phyloP scores from a whole-genome alignment of 257 asterid genomes.

The Ophiorrhiza pumila region DNA sequence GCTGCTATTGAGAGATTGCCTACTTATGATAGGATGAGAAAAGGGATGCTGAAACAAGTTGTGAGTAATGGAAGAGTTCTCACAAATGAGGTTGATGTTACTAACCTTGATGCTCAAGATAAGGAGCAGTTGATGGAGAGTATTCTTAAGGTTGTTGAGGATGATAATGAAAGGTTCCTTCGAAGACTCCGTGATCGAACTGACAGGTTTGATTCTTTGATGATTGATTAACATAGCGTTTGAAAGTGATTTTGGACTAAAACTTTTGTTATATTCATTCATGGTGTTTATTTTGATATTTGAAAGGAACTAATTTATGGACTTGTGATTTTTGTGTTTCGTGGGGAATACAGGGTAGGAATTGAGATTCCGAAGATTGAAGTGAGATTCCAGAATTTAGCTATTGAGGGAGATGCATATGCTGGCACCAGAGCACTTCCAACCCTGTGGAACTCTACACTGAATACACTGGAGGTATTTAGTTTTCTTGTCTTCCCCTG shows the following conservation, averaged over 20 bases:
- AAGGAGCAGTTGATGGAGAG: conserved; percentile 63
- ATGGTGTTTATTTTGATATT: background rate
- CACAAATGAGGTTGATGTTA: conserved; percentile 52
- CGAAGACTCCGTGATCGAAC: conserved; percentile 63
- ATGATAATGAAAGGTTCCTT: conserved; percentile 65
- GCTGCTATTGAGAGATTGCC: conserved; percentile 90
- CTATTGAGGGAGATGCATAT: conserved; percentile 78
- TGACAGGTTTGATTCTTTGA: conserved; percentile 43
- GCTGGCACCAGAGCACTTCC: conserved; percentile 84
- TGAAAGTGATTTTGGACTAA: background rate
- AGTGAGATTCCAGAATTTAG: conserved; percentile 67
- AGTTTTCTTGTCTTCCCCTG: background rate
- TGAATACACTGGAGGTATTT: conserved; percentile 68
- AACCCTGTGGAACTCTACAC: conserved; percentile 71
- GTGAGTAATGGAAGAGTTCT: conserved; percentile 49
- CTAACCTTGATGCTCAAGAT: conserved; percentile 56
- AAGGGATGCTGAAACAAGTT: conserved; percentile 63
- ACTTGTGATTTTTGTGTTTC: background rate
- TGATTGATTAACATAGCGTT: background rate
- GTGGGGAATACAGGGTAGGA: conserved; percentile 52
- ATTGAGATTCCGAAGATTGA: conserved; percentile 81
- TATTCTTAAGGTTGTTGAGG: conserved; percentile 64
- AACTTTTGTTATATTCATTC: background rate
- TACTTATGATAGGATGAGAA: conserved; percentile 67
- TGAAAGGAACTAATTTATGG: background rate